These are phyloP conservation scores for Plasmodium gonderi DNA, from an alignment of 169 alveolate genomes.

Conservation along the genomic window DNA sequence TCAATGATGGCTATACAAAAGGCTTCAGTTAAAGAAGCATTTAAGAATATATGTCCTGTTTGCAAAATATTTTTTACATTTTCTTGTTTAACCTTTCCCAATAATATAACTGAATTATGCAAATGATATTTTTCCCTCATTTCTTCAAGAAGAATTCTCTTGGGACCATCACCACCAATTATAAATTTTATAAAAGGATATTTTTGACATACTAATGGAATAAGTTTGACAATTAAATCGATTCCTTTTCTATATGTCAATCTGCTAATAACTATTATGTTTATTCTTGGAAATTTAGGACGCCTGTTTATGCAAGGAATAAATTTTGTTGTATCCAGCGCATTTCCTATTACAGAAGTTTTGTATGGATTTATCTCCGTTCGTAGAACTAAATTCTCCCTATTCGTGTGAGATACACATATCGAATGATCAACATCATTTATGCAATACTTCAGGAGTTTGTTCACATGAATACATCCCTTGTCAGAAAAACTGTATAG, in stretches of 20 bases:
- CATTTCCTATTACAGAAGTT: conserved; percentile 92
- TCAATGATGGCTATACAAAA: conserved; percentile 98
- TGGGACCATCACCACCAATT: conserved; percentile 98
- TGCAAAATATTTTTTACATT: conserved; percentile 95
- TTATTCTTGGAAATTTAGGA: conserved; percentile 88
- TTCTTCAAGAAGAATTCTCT: conserved; percentile 93
- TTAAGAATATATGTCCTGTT: conserved; percentile 98
- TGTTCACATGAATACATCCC: conserved; percentile 95
- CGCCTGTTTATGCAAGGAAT: conserved; percentile 83
- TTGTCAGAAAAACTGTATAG: conserved; percentile 96
- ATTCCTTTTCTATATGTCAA: conserved; percentile 98
- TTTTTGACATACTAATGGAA: conserved; percentile 96
- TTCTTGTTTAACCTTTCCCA: conserved; percentile 93
- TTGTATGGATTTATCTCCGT: conserved; percentile 93
- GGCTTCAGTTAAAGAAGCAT: conserved; percentile 98
- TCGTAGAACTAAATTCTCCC: conserved; percentile 97
- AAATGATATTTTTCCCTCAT: conserved; percentile 93
- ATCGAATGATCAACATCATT: conserved; percentile 90
- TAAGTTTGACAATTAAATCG: conserved; percentile 95
- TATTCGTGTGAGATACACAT: conserved; percentile 95
- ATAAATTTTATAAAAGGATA: conserved; percentile 92
- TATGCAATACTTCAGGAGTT: conserved; percentile 85
- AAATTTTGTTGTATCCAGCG: conserved; percentile 84
- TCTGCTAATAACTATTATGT: conserved; percentile 95
- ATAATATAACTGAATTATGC: conserved; percentile 93